Percentiles rank a stretch among this genome's conserved stretches.
phyloP scores from a whole-genome alignment of 805 yeast genomes.

The Myxozyma sirexii region DNA sequence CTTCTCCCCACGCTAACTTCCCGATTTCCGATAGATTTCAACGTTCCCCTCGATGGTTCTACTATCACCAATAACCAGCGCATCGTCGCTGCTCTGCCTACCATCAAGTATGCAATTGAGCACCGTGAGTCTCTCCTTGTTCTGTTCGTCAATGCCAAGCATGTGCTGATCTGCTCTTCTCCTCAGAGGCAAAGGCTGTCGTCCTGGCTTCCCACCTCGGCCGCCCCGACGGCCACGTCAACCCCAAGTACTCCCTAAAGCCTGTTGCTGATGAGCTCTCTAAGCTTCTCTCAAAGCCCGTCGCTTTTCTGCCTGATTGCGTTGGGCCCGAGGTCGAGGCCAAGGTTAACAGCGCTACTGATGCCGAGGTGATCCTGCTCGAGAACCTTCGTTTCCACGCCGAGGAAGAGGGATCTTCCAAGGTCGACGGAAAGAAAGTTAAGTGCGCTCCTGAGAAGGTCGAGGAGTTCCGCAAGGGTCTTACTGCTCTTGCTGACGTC shows the following conservation, averaged over 20 bases:
- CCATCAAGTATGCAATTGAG: conserved; percentile 91
- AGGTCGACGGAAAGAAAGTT: conserved; percentile 88
- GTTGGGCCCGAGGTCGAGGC: conserved; percentile 90
- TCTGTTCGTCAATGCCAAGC: not conserved
- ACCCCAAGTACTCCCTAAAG: conserved; percentile 83
- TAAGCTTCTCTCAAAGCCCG: conserved; percentile 71
- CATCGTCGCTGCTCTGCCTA: conserved; percentile 98
- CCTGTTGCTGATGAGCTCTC: conserved; percentile 92
- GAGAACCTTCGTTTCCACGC: conserved; percentile 99
- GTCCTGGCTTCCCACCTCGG: conserved; percentile 97
- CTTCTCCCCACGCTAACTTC: not conserved
- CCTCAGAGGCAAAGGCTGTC: conserved; percentile 76
- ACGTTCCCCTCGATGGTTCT: conserved; percentile 76
- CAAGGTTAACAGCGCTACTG: conserved; percentile 70
- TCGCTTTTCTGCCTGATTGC: conserved; percentile 82
- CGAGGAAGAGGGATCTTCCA: conserved; percentile 87
- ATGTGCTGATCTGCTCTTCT: not conserved
- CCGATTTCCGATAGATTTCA: conserved; percentile 43
- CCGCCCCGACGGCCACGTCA: conserved; percentile 95
- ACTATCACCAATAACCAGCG: conserved; percentile 99
- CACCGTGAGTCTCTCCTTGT: conserved; percentile 45
- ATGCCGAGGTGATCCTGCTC: conserved; percentile 78
- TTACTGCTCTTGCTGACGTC: conserved; percentile 93
- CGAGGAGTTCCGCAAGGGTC: conserved; percentile 81
- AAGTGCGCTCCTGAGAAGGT: conserved; percentile 90